Evolutionary conservation across 805 yeast genomes (phyloP).

Genomic region (Candida cerambycidarum): DNA sequence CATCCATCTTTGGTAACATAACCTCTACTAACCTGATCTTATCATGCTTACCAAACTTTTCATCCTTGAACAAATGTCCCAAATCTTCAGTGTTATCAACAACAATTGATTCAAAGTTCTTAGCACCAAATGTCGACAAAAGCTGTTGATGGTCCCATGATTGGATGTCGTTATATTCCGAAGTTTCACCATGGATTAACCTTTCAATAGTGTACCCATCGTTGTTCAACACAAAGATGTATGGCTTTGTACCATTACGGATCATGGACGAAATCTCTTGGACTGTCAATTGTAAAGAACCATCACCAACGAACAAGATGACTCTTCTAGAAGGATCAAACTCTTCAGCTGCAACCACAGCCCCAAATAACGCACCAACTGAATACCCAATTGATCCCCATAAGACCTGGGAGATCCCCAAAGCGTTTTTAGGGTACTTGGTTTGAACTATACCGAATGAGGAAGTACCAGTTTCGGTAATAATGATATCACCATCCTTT

Average conservation of each 20-base stretch:
- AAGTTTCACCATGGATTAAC: conserved; percentile 38
- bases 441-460: conserved; percentile 36
- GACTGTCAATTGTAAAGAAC: conserved; percentile 42
- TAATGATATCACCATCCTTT: conserved; percentile 30
- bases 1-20: conserved; percentile 38
- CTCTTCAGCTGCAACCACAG: conserved; percentile 34
- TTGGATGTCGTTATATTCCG: conserved; percentile 39
- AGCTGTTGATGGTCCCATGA: conserved; percentile 37
- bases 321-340: conserved; percentile 33
- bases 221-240: conserved; percentile 40
- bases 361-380: conserved; percentile 36
- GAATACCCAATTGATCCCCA: conserved; percentile 39
- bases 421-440: conserved; percentile 26
- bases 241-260: conserved; percentile 33
- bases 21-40: conserved; percentile 37
- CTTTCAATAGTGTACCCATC: conserved; percentile 42
- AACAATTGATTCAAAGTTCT: conserved; percentile 26
- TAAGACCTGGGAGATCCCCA: conserved; percentile 35
- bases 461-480: conserved; percentile 38
- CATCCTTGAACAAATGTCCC: conserved; percentile 24
- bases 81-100: conserved; percentile 28
- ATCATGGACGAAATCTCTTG: conserved; percentile 41
- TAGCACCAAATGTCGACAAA: conserved; percentile 32
- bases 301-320: conserved; percentile 42
- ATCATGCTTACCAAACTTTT: conserved; percentile 28